Evolutionary conservation across 2,329 filamentous ascomycete species (phyloP).

Genomic region (Colletotrichum filicis): DNA sequence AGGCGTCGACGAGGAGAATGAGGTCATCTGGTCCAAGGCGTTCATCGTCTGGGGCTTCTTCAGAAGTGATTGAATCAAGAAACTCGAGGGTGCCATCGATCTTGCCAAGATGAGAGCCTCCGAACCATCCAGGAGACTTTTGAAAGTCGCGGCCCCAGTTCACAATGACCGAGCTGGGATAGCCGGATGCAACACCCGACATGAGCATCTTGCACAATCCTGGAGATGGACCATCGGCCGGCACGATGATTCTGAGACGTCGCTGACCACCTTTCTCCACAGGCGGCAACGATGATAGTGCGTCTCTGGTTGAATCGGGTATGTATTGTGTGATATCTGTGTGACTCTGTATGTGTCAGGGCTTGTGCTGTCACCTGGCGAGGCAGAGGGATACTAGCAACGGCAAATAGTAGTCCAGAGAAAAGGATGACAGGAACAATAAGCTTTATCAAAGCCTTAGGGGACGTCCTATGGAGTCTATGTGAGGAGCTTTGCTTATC

Average conservation of each 20-base stretch:
- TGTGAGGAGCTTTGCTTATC: background rate
- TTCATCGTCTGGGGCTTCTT: constrained; percentile 21
- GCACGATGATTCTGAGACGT: constrained; percentile 42
- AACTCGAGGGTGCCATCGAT: constrained; percentile 41
- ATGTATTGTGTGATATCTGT: background rate
- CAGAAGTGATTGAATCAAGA: constrained; percentile 36
- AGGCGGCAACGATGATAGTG: background rate
- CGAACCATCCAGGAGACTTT: constrained; percentile 32
- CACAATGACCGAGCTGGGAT: constrained; percentile 42
- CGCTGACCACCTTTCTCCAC: constrained; percentile 8
- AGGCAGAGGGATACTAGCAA: background rate
- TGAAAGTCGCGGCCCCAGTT: constrained; percentile 41
- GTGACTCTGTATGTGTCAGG: background rate
- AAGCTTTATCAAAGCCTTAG: background rate
- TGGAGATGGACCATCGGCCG: constrained; percentile 39
- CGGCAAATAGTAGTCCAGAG: background rate
- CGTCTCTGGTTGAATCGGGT: background rate
- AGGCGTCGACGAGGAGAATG: constrained; percentile 49
- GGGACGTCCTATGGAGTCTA: background rate
- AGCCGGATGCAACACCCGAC: constrained; percentile 41
- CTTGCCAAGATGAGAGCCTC: constrained; percentile 43
- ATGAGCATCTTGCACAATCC: constrained; percentile 47
- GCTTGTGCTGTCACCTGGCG: background rate
- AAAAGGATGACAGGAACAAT: constrained; percentile 6
- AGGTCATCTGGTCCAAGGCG: constrained; percentile 42